phyloP scores from a whole-genome alignment of 2,329 filamentous ascomycete genomes.

The Stemphylium beticola region DNA sequence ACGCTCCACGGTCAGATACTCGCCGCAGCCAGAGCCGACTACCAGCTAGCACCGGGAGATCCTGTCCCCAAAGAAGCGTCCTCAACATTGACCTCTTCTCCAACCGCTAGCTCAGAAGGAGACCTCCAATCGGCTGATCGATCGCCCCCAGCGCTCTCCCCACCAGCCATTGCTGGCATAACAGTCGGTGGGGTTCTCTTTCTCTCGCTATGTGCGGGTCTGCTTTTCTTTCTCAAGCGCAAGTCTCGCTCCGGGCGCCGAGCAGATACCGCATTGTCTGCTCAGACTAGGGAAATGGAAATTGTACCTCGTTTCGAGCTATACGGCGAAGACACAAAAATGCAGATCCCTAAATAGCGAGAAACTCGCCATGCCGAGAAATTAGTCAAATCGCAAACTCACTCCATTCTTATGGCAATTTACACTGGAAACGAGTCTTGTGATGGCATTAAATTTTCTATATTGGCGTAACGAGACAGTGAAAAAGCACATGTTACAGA shows the following conservation, averaged over 20 bases:
- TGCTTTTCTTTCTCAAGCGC: not conserved
- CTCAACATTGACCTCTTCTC: conserved; percentile 1
- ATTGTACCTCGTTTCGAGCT: not conserved
- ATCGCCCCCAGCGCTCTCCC: not conserved
- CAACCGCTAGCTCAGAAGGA: not conserved
- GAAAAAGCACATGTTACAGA: too few species aligned
- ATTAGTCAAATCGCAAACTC: too few species aligned
- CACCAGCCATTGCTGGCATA: not conserved
- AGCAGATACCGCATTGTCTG: not conserved
- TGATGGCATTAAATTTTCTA: too few species aligned
- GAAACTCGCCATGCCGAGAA: not conserved
- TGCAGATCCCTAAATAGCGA: not conserved
- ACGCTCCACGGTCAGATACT: conserved; percentile 36
- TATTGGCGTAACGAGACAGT: too few species aligned
- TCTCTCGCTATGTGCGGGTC: not conserved
- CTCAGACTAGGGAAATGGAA: not conserved
- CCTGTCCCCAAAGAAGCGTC: conserved; percentile 47
- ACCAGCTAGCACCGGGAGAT: conserved; percentile 48
- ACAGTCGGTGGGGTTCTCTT: not conserved
- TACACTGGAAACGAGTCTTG: too few species aligned
- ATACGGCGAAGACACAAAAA: not conserved
- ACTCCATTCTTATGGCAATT: too few species aligned
- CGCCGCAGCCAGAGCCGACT: conserved; percentile 29
- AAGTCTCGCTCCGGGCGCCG: not conserved
- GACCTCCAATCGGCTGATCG: not conserved